These are phyloP conservation scores for Tardiomyces blankii DNA, from an alignment of 1,139 yeast genomes.

Conservation along the genomic window DNA sequence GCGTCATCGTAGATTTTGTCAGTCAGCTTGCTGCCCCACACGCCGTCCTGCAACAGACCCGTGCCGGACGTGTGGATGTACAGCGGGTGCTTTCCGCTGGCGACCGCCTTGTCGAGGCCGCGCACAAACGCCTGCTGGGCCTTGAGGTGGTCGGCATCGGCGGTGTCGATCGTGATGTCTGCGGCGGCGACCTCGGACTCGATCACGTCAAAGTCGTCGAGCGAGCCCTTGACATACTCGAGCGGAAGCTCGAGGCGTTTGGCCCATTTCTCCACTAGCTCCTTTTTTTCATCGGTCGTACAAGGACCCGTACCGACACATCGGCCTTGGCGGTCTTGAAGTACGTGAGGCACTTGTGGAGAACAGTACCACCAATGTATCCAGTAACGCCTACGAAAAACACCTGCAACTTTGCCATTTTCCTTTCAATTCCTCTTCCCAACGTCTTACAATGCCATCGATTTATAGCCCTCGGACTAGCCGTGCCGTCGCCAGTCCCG, in stretches of 20 bases:
- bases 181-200: slow-evolving; percentile 17
- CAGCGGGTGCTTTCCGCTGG: slow-evolving; percentile 19
- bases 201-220: slow-evolving; percentile 21
- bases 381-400: slow-evolving; percentile 29
- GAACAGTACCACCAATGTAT: slow-evolving; percentile 28
- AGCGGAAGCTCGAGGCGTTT: slow-evolving; percentile 9
- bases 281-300: slow-evolving; percentile 23
- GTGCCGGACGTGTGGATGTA: slow-evolving; percentile 35
- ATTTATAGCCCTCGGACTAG: too few relatives aligned
- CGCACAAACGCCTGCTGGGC: slow-evolving; percentile 22
- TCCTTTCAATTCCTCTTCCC: too few relatives aligned
- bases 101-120: slow-evolving; percentile 10
- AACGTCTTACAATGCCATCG: too few relatives aligned
- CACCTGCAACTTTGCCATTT: slow-evolving; percentile 1
- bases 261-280: slow-evolving; percentile 17
- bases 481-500: too few relatives aligned
- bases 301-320: slow-evolving; percentile 20
- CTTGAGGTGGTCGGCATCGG: slow-evolving; percentile 29
- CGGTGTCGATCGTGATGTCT: slow-evolving; percentile 30
- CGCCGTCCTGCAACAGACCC: slow-evolving; percentile 23
- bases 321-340: slow-evolving; percentile 13
- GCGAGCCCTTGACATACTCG: slow-evolving; percentile 18
- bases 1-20: slow-evolving; percentile 26
- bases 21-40: slow-evolving; percentile 18
- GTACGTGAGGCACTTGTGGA: slow-evolving; percentile 19